phyloP scores from a whole-genome alignment of 139 green algal species.

The Coelastrella sp. region DNA sequence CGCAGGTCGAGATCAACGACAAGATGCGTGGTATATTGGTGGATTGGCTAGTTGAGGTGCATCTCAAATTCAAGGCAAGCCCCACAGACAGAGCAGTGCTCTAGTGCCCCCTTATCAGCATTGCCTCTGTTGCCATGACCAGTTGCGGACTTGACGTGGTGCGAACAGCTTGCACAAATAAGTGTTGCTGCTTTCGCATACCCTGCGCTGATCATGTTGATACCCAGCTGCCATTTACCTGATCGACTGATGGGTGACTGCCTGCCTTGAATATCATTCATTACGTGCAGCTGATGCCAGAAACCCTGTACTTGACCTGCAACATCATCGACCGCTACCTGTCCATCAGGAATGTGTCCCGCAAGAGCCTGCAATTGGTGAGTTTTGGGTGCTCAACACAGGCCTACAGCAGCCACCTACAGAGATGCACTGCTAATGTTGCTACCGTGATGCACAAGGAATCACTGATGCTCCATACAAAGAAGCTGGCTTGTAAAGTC shows the following conservation, averaged over 20 bases:
- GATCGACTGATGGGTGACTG: too few relatives aligned
- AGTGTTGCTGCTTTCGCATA: neutral
- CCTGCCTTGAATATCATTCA: too few relatives aligned
- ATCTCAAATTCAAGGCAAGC: slow-evolving; percentile 95
- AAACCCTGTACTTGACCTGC: slow-evolving; percentile 93
- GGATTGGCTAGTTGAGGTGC: slow-evolving; percentile 96
- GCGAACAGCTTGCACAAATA: too few relatives aligned
- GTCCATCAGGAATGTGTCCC: slow-evolving; percentile 73
- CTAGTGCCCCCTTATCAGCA: neutral
- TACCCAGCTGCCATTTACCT: too few relatives aligned
- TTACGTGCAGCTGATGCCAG: slow-evolving; percentile 85
- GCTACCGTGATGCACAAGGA: too few relatives aligned
- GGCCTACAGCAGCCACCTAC: too few relatives aligned
- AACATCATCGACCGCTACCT: slow-evolving; percentile 95
- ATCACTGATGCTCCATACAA: too few relatives aligned
- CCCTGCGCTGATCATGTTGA: too few relatives aligned
- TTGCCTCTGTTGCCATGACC: too few relatives aligned
- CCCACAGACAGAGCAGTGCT: neutral
- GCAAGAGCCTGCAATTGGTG: slow-evolving; percentile 93
- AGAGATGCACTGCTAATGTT: too few relatives aligned
- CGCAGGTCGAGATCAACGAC: slow-evolving; percentile 86
- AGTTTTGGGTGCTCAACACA: neutral
- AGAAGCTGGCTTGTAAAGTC: too few relatives aligned
- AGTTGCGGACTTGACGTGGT: too few relatives aligned
- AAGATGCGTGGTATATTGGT: slow-evolving; percentile 91